Percentiles rank a stretch among this genome's conserved stretches.
phyloP scores from a whole-genome alignment of 1,284 basidiomycete species.

The Trichosporon ovoides region DNA sequence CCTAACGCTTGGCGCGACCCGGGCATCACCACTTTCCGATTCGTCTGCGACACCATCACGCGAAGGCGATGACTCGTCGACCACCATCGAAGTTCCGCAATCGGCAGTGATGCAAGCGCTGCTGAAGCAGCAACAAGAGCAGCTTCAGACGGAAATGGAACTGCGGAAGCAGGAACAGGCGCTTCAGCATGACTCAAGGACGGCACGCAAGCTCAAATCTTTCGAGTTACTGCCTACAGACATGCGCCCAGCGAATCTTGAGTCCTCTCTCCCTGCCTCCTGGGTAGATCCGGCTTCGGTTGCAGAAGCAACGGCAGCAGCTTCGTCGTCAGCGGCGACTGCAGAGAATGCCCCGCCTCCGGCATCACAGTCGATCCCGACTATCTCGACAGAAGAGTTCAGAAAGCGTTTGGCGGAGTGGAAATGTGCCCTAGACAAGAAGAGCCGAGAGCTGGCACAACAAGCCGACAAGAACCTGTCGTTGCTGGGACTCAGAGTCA shows the following conservation, averaged over 20 bases:
- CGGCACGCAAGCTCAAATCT: not conserved
- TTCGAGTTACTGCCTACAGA: not conserved
- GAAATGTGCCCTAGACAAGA: not conserved
- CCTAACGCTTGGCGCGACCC: too few relatives aligned
- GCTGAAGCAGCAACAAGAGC: not conserved
- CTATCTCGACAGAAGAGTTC: conserved; percentile 7
- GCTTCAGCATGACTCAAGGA: not conserved
- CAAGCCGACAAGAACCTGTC: conserved; percentile 55
- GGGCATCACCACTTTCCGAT: too few relatives aligned
- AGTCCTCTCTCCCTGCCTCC: not conserved
- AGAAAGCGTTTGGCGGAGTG: not conserved
- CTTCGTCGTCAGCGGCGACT: not conserved
- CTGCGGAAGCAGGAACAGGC: not conserved
- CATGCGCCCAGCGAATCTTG: too few relatives aligned
- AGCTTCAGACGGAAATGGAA: not conserved
- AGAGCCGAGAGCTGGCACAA: conserved; percentile 16
- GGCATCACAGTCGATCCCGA: not conserved
- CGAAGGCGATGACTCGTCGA: too few relatives aligned
- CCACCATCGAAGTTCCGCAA: not conserved
- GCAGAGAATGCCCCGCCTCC: not conserved
- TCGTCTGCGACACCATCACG: too few relatives aligned
- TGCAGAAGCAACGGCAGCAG: not conserved
- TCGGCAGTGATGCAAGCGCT: not conserved
- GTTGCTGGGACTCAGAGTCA: conserved; percentile 68
- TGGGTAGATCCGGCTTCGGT: not conserved